phyloP scores from a whole-genome alignment of 176 grass and related monocot species.

The Phoenix roebelenii region DNA sequence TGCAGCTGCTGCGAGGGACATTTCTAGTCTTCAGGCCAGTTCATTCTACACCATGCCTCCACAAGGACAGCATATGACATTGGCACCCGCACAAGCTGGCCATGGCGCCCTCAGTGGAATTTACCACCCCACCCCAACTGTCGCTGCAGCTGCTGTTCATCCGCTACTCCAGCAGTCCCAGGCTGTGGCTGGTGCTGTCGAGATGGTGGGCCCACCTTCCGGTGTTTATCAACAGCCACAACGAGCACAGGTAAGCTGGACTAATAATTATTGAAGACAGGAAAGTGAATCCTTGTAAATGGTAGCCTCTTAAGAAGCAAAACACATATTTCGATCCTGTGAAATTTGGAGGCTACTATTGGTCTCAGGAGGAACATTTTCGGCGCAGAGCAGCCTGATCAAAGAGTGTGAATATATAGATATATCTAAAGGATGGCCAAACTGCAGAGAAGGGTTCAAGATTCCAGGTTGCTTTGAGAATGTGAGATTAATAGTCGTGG shows the following conservation, averaged over 20 bases:
- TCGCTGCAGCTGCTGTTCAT: constrained; percentile 25
- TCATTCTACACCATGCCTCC: constrained; percentile 53
- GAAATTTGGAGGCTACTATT: constrained; percentile 12
- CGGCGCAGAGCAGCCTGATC: constrained; percentile 30
- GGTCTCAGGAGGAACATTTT: constrained; percentile 19
- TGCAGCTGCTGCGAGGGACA: constrained; percentile 38
- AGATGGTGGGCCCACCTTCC: constrained; percentile 43
- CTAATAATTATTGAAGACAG: constrained; percentile 54
- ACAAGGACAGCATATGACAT: constrained; percentile 64
- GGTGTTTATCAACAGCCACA: constrained; percentile 59
- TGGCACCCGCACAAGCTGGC: constrained; percentile 49
- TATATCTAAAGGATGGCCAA: constrained; percentile 49
- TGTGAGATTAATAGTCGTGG: constrained; percentile 20
- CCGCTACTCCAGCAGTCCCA: constrained; percentile 24
- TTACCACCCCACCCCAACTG: constrained; percentile 52
- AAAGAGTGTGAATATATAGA: constrained; percentile 38
- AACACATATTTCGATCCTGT: no score
- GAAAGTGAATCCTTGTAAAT: constrained; percentile 10
- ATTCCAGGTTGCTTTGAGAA: constrained; percentile 25
- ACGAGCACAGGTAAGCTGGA: constrained; percentile 60
- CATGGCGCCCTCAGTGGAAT: constrained; percentile 56
- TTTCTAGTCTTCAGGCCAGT: constrained; percentile 45
- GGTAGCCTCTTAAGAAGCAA: constrained; percentile 10
- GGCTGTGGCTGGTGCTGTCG: constrained; percentile 42
- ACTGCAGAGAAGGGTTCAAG: constrained; percentile 26